Evolutionary conservation across 1,284 basidiomycete species (phyloP), one percentile per base, ranked within the genome.

Genomic region (Trichosporon faecale): DNA sequence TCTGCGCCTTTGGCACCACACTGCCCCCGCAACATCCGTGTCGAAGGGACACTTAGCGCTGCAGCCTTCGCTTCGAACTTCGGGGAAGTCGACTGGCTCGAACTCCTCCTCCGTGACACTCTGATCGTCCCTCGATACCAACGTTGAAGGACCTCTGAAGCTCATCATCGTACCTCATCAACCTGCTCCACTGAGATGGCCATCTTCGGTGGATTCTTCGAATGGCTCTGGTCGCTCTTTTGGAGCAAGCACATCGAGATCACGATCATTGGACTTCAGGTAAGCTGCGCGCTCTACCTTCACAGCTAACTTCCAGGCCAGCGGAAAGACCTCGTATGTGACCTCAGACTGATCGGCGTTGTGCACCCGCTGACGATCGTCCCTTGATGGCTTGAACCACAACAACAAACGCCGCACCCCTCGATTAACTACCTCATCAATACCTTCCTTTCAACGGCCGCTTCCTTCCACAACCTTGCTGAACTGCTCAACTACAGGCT

Each of bases 161-260:
- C 40, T 9, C n/a, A n/a, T 6, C 18, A n/a, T 44, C 40, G 40
- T n/a, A 5, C 11, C 40, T n/a, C 40, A n/a, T n/a, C 40, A 44
- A 44, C 18, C 18, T 44, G 40, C 16, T 18, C 40, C 40, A 8
- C 40, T 44, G 23, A 31, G 27, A 69, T 69, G 68, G 52, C 66
- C 61, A n/a, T 72, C 21, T 66, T 72, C 64, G 27, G 31, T 8
- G 61, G 46, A 21, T 69, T 74, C 27, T 85, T 93, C 72, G 80
- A 85, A 72, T 88, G 86, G 86, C 80, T 89, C 16, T 79, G 85
- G 37, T 85, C 85, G 12, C 74, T 89, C 1, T 87, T 99, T 87
- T 98, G 95, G 85, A 89, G 92, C 46, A 96, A 94, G 78, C 87
- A 91, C 52, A 90, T 95, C 64, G 96, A 98, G 83, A 91, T 98